Base-by-base conservation (phyloP, 2,329 filamentous ascomycete genomes). In the Xylariaceae sp. region DNA sequence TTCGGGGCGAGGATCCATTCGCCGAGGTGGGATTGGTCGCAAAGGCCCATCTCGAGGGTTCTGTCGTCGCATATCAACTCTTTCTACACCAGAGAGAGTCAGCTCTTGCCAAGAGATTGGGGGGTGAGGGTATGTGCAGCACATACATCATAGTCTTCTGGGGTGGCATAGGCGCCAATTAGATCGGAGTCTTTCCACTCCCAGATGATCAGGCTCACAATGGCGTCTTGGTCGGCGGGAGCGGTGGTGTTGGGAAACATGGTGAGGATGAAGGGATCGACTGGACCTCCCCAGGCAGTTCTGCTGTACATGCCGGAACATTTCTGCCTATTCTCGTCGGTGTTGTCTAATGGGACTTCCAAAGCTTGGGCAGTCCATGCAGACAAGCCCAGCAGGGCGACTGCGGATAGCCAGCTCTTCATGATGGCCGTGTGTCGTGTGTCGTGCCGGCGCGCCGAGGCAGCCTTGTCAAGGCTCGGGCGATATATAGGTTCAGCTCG, bases 291-390 rank as follows among this genome's bases (percentile, higher is more conserved):
- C 92, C 92, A 97, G 40, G 85, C 79, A 61, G 82, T 86, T 64
- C 82, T 84, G 70, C 87, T 91, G 73, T 96, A 97, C 91, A 97
- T 96, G 71, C 92, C 80, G 45, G 79, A 74, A 72, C 92, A 96
- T 79, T 85, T 80, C 71, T 95, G 87, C 61, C 82, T 77, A 62
- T 92, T 86, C 27, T 84, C 78, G 41, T 87, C 80, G 44, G 82
- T 80, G 64, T 93, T 77, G 65, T 88, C 85, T 64, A 85, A 69
- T 55, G 67, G 65, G 52, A 82, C 70, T 62, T 85, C 81, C 58
- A 83, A 66, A 21, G 79, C 80, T 49, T 67, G 66, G 53, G 69
- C 74, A 46, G 75, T 72, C 72, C 74, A 72, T 42, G 74, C 55
- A 61, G 75, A 79, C 70, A 79, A 61, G 59, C 71, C 75, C 68